Conservation (phyloP, 306 rosid genomes). For the Sicyos edulis region DNA sequence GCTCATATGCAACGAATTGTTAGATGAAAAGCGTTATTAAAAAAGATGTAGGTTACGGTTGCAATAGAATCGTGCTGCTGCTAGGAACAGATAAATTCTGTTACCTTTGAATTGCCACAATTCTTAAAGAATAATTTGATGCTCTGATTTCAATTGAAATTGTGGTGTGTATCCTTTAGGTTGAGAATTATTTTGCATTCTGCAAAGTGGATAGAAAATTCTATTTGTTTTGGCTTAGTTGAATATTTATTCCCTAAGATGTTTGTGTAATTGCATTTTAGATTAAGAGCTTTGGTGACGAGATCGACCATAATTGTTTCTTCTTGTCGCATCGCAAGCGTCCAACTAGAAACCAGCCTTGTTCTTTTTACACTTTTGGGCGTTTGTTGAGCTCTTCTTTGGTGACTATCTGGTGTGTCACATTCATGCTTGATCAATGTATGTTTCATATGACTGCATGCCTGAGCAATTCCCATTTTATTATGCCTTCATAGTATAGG, state of each 20-base stretch:
- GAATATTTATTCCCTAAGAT: not conserved
- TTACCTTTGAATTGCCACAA: not conserved
- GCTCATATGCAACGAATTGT: not conserved
- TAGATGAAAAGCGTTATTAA: not conserved
- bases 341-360: too few species aligned
- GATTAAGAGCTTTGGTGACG: not conserved
- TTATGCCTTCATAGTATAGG: too few species aligned
- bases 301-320: too few species aligned
- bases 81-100: not conserved
- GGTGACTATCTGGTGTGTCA: too few species aligned
- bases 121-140: not conserved
- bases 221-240: not conserved
- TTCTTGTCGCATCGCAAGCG: too few species aligned
- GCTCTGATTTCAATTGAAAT: not conserved
- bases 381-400: too few species aligned
- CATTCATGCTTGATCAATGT: too few species aligned
- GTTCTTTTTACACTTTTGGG: too few species aligned
- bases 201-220: not conserved
- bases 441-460: too few species aligned
- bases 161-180: not conserved
- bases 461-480: too few species aligned
- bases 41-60: not conserved
- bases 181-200: not conserved
- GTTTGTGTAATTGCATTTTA: not conserved
- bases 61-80: not conserved